These are phyloP conservation scores for Chaetomiaceae sp. DNA, from an alignment of 2,329 filamentous ascomycete genomes.

Conservation along the genomic window DNA sequence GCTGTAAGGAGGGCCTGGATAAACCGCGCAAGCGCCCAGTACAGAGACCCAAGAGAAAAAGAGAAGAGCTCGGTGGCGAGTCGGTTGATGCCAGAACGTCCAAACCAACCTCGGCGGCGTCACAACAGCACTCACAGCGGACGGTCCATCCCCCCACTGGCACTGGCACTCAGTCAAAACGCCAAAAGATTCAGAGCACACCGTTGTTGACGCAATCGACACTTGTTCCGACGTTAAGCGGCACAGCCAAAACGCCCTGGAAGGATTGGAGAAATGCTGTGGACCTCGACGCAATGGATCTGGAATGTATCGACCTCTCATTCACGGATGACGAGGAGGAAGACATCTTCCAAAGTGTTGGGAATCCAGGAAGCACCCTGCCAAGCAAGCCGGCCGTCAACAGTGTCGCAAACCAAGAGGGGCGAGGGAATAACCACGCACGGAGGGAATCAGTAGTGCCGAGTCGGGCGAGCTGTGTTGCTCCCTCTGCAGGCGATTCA, in stretches of 20 bases:
- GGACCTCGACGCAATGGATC: constrained; percentile 4
- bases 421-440: too few relatives aligned
- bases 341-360: background rate
- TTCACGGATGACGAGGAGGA: constrained; percentile 7
- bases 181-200: background rate
- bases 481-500: too few relatives aligned
- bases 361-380: background rate
- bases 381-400: too few relatives aligned
- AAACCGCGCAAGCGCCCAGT: constrained; percentile 47
- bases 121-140: background rate
- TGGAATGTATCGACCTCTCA: constrained; percentile 19
- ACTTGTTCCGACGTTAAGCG: too few relatives aligned
- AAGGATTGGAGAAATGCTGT: background rate
- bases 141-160: too few relatives aligned
- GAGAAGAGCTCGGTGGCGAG: constrained; percentile 23
- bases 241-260: background rate
- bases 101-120: background rate
- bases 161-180: background rate
- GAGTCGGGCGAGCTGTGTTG: too few relatives aligned
- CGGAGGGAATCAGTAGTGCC: too few relatives aligned
- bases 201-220: too few relatives aligned
- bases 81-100: background rate
- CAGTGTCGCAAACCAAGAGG: too few relatives aligned
- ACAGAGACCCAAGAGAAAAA: constrained; percentile 25
- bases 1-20: constrained; percentile 66